Evolutionary conservation across 352 stramenopile genomes (phyloP), one percentile per base, ranked within the genome.

Genomic region (Phytophthora sojae): DNA sequence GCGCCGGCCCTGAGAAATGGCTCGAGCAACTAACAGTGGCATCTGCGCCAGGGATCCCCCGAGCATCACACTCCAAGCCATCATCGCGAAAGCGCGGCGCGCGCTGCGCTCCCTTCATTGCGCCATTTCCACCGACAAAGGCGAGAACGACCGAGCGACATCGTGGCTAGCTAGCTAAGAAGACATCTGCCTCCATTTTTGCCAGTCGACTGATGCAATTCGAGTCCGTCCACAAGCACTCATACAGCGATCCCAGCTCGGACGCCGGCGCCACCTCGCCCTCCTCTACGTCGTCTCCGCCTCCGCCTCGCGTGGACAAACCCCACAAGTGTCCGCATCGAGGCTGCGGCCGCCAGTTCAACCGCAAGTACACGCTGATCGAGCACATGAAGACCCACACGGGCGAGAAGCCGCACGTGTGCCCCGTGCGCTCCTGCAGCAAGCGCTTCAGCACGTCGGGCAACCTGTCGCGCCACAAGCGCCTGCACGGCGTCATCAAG

Each of bases 371-470:
- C 67, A 82, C 82, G 47, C 71, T 86, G 45, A 63, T 65, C 1
- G 80, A 88, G 67, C 80, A 89, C 60, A 77, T 77, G 55, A 87
- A 90, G 76, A 88, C 79, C 3, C 79, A 89, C 69, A 81, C 74
- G 45, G 81, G 78, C 29, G 80, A 88, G 62, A 85, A 83, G 39
- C 78, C 80, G 11, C 77, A 88, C 59, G 57, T 82, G 17, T 89
- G 81, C 19, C 71, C 79, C 5, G 61, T 76, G 5, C 50, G 64
- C 26, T 73, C 76, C 9, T 89, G 81, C 39, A 62, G 65, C 61
- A 89, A 89, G 64, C 69, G 81, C 47, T 88, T 89, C 60, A 88
- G 63, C 30, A 89, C 81, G 15, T 85, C 79, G 1, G 81, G 81
- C 12, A 89, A 89, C 54, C 60, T 89, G n/a, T 82, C 81, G n/a